phyloP scores from a whole-genome alignment of 1,284 basidiomycete species.

The Xanthoconium separans region DNA sequence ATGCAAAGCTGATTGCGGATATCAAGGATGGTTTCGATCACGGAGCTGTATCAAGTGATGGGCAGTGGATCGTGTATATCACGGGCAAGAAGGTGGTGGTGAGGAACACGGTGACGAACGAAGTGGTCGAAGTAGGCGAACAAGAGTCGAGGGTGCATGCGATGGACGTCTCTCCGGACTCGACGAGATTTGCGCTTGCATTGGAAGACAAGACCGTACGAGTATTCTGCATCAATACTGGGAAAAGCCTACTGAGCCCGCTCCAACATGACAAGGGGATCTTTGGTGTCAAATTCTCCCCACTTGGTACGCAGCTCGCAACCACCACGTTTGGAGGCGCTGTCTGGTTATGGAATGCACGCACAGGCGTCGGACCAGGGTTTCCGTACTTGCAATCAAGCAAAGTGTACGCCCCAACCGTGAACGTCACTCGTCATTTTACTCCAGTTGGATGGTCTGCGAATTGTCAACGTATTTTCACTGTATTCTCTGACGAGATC shows the following conservation, averaged over 20 bases:
- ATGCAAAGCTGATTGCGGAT: background rate
- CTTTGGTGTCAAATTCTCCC: slow-evolving; percentile 5
- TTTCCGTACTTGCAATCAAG: accelerated
- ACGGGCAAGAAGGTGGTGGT: background rate
- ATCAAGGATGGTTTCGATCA: background rate
- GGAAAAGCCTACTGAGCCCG: background rate
- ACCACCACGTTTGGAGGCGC: background rate
- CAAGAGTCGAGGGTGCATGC: background rate
- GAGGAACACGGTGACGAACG: slow-evolving; percentile 3
- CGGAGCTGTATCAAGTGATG: background rate
- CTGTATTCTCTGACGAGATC: background rate
- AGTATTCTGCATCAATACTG: slow-evolving; percentile 1
- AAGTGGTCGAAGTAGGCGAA: slow-evolving; percentile 1
- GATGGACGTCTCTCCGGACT: slow-evolving; percentile 9
- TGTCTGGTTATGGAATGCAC: background rate
- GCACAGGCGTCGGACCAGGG: background rate
- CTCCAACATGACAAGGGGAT: background rate
- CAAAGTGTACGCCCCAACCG: background rate
- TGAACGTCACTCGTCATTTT: background rate
- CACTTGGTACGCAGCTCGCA: background rate
- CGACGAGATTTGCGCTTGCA: slow-evolving; percentile 1
- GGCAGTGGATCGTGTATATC: slow-evolving; percentile 8
- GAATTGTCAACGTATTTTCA: background rate
- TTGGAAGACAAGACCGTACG: slow-evolving; percentile 6
- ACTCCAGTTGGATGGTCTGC: slow-evolving; percentile 4